Percentiles rank a stretch among this genome's conserved stretches.
Conservation (phyloP, 176 grass and related monocot genomes). For the Cenchrus purpureus region DNA sequence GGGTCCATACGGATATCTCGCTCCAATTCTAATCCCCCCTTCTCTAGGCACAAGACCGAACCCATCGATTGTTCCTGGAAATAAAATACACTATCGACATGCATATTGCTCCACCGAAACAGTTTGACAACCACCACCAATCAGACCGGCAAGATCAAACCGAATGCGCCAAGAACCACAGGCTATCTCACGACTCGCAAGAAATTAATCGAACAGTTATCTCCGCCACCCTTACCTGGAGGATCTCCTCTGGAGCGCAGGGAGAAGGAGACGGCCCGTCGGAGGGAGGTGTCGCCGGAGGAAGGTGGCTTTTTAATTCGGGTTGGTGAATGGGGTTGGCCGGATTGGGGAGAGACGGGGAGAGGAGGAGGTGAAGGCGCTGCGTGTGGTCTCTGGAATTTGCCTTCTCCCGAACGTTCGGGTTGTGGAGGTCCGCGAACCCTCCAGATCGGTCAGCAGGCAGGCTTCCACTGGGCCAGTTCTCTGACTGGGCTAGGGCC, state of each 20-base stretch:
- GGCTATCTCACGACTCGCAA: too few species aligned
- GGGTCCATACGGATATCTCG: not conserved
- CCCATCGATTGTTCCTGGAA: not conserved
- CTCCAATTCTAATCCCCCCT: not conserved
- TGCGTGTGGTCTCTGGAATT: slow-evolving; percentile 28
- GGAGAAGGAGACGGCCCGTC: not conserved
- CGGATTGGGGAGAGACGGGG: not conserved
- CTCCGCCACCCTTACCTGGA: slow-evolving; percentile 1
- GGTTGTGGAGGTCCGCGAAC: slow-evolving; percentile 27
- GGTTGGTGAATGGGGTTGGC: not conserved
- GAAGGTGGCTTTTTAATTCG: not conserved
- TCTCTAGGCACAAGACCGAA: not conserved
- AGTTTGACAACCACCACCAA: not conserved
- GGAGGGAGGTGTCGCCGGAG: not conserved
- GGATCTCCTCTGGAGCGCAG: not conserved
- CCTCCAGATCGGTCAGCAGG: not conserved
- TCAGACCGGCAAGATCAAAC: not conserved
- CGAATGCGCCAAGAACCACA: not conserved
- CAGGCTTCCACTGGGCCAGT: not conserved
- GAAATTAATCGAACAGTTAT: not conserved
- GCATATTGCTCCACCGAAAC: not conserved
- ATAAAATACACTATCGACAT: not conserved
- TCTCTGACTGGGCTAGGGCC: not conserved
- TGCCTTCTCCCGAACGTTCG: slow-evolving; percentile 28
- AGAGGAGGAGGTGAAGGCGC: not conserved